phyloP scores from a whole-genome alignment of 164 flowering plant genomes.

The Chloranthus sessilifolius region DNA sequence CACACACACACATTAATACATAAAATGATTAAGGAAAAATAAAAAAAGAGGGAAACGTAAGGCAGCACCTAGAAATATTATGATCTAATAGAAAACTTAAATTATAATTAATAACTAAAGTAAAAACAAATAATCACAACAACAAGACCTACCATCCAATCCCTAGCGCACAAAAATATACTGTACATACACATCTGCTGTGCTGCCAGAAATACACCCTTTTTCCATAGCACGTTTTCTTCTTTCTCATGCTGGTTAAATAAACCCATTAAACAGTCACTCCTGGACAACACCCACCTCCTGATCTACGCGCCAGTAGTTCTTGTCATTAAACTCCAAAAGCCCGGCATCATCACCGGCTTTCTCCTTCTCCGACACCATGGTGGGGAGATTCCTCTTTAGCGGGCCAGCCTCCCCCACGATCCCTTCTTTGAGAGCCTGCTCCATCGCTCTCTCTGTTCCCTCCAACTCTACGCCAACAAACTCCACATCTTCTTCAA shows the following conservation, averaged over 20 bases:
- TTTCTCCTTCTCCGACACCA: conserved; percentile 40
- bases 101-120: too few relatives aligned
- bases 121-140: too few relatives aligned
- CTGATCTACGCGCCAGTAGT: conserved; percentile 87
- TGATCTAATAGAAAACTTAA: too few relatives aligned
- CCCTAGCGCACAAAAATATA: too few relatives aligned
- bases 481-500: conserved; percentile 89
- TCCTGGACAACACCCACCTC: conserved; percentile 66
- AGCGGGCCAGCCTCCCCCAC: conserved; percentile 89
- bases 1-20: too few relatives aligned
- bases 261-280: conserved; percentile 20
- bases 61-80: too few relatives aligned
- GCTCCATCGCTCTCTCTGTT: conserved; percentile 85
- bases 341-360: conserved; percentile 40
- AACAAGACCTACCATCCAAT: too few relatives aligned
- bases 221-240: not conserved
- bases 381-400: conserved; percentile 37
- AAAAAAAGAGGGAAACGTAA: too few relatives aligned
- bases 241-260: not conserved
- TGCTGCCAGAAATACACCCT: not conserved
- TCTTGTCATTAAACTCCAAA: conserved; percentile 78
- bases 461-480: conserved; percentile 92
- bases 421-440: conserved; percentile 85
- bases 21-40: too few relatives aligned
- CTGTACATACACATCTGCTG: not conserved